A percentile compares a stretch with the other conserved stretches of the same genome.
These are phyloP conservation scores for Mycena vitilis DNA, from an alignment of 768 basidiomycete genomes.

Conservation along the genomic window DNA sequence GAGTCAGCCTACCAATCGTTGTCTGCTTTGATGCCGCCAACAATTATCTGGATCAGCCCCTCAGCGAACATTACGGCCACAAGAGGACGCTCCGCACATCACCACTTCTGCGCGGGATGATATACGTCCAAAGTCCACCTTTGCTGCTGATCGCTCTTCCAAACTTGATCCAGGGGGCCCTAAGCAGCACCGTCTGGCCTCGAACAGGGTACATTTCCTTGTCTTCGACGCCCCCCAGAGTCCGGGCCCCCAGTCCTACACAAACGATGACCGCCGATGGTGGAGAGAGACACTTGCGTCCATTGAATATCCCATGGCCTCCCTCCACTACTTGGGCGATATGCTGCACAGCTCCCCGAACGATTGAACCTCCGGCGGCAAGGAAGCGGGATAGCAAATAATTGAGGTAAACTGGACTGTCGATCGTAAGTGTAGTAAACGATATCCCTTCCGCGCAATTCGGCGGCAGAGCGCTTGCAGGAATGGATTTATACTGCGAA, in stretches of 20 bases:
- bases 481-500: conserved; percentile 51
- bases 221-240: conserved; percentile 87
- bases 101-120: conserved; percentile 72
- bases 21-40: conserved; percentile 68
- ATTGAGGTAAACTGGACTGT: conserved; percentile 75
- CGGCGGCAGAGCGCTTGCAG: conserved; percentile 47
- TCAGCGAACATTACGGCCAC: background rate
- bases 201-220: conserved; percentile 77
- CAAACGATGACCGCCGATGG: conserved; percentile 76
- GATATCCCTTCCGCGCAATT: conserved; percentile 58
- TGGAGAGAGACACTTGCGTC: conserved; percentile 38
- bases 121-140: conserved; percentile 64
- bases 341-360: conserved; percentile 73
- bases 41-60: conserved; percentile 54
- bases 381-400: conserved; percentile 78
- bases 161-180: conserved; percentile 74
- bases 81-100: conserved; percentile 50
- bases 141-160: conserved; percentile 59
- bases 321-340: conserved; percentile 78
- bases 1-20: conserved; percentile 68
- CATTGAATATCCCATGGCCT: conserved; percentile 55
- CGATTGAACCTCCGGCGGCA: conserved; percentile 67
- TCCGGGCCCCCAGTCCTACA: conserved; percentile 77
- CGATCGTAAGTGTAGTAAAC: conserved; percentile 78
- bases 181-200: conserved; percentile 85